Evolutionary conservation across 2,329 filamentous ascomycete species (phyloP), one percentile per base, ranked within the genome.

Genomic region (Ophiocordyceps robertsii): DNA sequence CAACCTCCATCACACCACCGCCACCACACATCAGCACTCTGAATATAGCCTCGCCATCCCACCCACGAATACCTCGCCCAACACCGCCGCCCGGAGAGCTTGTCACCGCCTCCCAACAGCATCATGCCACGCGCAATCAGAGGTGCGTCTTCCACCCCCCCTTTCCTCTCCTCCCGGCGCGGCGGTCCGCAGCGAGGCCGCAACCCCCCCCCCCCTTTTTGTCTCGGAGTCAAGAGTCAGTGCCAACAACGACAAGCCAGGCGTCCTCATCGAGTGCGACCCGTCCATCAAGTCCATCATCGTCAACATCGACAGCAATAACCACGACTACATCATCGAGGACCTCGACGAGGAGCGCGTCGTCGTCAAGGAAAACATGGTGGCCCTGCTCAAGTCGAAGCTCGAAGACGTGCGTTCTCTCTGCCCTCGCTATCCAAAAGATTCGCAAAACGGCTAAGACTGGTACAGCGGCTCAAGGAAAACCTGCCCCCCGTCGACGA

Each of bases 241-340:
- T 16, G 31, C 12, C 11, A 33, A 14, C 11, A 33, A 14, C 12
- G 12, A 7, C 7, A 33, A n/a, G 5, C 13, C 7, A 76, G 84
- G 84, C 47, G 80, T 85, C 27, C 72, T 90, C 49, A 78, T 90
- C 61, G 77, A 87, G 61, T 87, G 82, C 63, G 84, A 90, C 58
- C 81, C 84, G n/a, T 85, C 82, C 37, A 88, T 90, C 71, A 89
- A 88, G 63, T 83, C 84, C 48, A 87, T 89, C 67, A 82, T 90
- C 55, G 69, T 84, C 52, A 83, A 80, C 54, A 84, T 90, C 51
- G 81, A 90, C 61, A 74, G 68, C 53, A 68, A 75, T 44, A 71
- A 73, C 50, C 78, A 88, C 60, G 77, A 81, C 49, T 85, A 78
- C 58, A 84, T 90, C 55, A 83, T 88, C 47, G 82, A 88, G 53